phyloP scores from a whole-genome alignment of 2,329 filamentous ascomycete species.

The Fusarium tanahbumbuense region DNA sequence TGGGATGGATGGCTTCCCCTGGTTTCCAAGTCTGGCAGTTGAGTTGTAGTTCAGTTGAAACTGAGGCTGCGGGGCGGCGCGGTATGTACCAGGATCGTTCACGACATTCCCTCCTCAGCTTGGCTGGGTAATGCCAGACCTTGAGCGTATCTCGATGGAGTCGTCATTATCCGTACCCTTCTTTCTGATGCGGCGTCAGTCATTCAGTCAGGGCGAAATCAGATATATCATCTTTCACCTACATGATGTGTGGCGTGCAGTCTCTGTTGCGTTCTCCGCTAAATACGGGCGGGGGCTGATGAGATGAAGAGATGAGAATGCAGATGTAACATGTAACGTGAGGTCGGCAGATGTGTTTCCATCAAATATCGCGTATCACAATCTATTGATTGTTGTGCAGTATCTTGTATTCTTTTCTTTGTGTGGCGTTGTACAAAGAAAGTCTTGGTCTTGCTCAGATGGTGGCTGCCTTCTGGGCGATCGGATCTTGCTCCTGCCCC shows the following conservation, averaged over 20 bases:
- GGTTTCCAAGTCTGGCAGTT: constrained; percentile 8
- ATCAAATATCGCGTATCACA: constrained; percentile 7
- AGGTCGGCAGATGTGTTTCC: constrained; percentile 3
- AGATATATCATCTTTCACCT: constrained; percentile 36
- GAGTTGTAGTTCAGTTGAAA: constrained; percentile 14
- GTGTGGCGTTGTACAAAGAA: constrained; percentile 4
- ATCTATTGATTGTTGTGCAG: constrained; percentile 12
- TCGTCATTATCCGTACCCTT: not conserved
- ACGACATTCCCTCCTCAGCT: constrained; percentile 9
- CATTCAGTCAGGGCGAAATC: constrained; percentile 12
- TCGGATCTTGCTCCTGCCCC: constrained; percentile 26
- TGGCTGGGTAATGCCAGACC: constrained; percentile 5
- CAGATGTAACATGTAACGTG: constrained; percentile 1
- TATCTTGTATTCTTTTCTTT: not conserved
- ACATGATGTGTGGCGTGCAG: constrained; percentile 16
- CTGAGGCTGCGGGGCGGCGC: constrained; percentile 20
- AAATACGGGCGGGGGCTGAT: constrained; percentile 11
- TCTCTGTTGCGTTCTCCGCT: constrained; percentile 9
- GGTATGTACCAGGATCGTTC: constrained; percentile 13
- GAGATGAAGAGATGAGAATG: constrained; percentile 17
- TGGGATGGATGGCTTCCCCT: constrained; percentile 20
- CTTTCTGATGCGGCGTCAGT: constrained; percentile 14
- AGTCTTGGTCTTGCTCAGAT: not conserved
- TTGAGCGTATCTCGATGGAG: constrained; percentile 19
- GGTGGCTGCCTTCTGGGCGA: constrained; percentile 14